phyloP scores from a whole-genome alignment of 352 stramenopile species.

The Albugo candida region DNA sequence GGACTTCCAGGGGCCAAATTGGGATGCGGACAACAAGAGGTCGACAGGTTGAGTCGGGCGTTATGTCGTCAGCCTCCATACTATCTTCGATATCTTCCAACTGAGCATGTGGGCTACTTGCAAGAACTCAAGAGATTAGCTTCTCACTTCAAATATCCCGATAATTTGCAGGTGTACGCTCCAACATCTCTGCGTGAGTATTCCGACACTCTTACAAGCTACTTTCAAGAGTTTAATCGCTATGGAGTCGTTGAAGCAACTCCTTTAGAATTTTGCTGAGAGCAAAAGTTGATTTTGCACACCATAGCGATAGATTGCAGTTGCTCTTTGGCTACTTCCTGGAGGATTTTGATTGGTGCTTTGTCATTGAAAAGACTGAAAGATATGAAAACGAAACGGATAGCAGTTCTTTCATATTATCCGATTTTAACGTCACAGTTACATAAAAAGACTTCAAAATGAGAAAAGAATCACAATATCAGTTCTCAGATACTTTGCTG shows the following conservation, averaged over 20 bases:
- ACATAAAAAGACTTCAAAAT: too few species aligned
- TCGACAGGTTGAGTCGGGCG: constrained; percentile 32
- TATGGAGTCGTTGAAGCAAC: constrained; percentile 23
- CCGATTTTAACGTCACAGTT: too few species aligned
- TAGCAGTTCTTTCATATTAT: too few species aligned
- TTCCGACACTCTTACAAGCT: constrained; percentile 39
- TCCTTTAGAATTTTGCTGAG: constrained; percentile 15
- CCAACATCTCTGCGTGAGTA: constrained; percentile 35
- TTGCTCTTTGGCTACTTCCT: too few species aligned
- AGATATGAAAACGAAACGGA: too few species aligned
- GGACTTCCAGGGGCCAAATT: constrained; percentile 29
- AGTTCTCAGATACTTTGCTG: too few species aligned
- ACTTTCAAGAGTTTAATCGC: constrained; percentile 32
- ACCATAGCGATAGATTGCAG: too few species aligned
- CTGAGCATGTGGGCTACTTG: constrained; percentile 33
- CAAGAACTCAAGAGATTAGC: constrained; percentile 38
- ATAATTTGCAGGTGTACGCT: constrained; percentile 34
- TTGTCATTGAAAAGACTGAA: too few species aligned
- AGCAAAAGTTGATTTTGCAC: too few species aligned
- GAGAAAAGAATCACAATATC: too few species aligned
- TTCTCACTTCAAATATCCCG: constrained; percentile 29
- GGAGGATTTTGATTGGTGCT: too few species aligned
- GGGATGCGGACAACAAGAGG: constrained; percentile 14
- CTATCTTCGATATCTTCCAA: constrained; percentile 46
- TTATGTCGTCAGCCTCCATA: constrained; percentile 44